Conservation (phyloP, 2,329 filamentous ascomycete genomes). For the Alternaria ethzedia region DNA sequence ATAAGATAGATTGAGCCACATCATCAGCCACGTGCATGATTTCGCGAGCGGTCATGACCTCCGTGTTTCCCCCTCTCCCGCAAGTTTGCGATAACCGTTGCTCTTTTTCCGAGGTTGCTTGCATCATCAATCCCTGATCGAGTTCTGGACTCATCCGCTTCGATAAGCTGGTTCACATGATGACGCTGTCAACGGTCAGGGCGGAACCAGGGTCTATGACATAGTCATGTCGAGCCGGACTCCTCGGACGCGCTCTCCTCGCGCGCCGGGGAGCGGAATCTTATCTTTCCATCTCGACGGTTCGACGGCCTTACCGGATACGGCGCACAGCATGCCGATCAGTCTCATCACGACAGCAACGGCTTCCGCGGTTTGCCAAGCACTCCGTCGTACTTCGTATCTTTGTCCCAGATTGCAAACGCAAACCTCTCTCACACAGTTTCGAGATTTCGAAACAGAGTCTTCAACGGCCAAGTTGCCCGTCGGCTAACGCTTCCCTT, state of each 20-base stretch:
- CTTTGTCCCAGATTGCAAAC: background rate
- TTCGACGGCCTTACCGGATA: conserved; percentile 1
- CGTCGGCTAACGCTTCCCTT: background rate
- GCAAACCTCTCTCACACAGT: background rate
- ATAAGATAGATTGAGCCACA: background rate
- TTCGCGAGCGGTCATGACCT: background rate
- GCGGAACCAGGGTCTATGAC: conserved; percentile 4
- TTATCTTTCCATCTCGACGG: background rate
- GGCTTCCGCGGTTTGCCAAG: conserved; percentile 3
- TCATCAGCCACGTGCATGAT: background rate
- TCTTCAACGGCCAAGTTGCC: background rate
- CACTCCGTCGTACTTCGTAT: background rate
- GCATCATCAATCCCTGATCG: background rate
- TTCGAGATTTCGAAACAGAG: background rate
- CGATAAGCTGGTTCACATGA: background rate
- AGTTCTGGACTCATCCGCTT: background rate
- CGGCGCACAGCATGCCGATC: background rate
- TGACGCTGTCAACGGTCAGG: conserved; percentile 1
- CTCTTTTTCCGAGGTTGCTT: background rate
- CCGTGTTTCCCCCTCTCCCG: background rate
- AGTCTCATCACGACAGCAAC: background rate
- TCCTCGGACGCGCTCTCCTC: conserved; percentile 5
- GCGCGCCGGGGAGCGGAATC: background rate
- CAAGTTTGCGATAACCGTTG: background rate
- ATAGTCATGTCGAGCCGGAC: background rate